Evolutionary conservation across 352 stramenopile genomes (phyloP).

Genomic region (Pythium brassicae): DNA sequence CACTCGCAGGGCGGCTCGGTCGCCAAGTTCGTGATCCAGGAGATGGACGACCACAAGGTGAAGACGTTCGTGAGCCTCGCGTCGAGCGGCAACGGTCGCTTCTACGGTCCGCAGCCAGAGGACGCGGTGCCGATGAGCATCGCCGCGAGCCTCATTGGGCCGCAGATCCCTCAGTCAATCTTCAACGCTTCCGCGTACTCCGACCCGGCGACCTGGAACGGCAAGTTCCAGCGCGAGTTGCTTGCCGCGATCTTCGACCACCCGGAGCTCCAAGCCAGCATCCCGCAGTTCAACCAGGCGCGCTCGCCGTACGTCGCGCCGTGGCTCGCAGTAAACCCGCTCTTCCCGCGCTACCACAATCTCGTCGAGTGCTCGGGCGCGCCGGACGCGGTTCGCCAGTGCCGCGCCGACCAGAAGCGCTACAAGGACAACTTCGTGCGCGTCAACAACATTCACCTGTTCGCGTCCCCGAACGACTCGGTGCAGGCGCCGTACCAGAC

Average conservation of each 20-base stretch:
- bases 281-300: constrained; percentile 15
- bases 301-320: constrained; percentile 13
- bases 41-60: constrained; percentile 17
- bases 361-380: constrained; percentile 6
- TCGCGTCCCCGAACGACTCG: constrained; percentile 13
- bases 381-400: not conserved
- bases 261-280: constrained; percentile 8
- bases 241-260: constrained; percentile 5
- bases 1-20: constrained; percentile 23
- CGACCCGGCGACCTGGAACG: constrained; percentile 4
- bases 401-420: constrained; percentile 11
- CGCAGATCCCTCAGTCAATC: constrained; percentile 8
- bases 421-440: constrained; percentile 23
- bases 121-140: not conserved
- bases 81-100: constrained; percentile 1
- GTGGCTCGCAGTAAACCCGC: constrained; percentile 12
- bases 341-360: constrained; percentile 14
- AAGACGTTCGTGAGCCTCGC: constrained; percentile 10
- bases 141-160: constrained; percentile 16
- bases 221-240: constrained; percentile 16
- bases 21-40: constrained; percentile 6
- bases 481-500: constrained; percentile 15
- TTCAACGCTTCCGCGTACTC: constrained; percentile 14
- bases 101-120: constrained; percentile 6
- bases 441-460: constrained; percentile 13